Evolutionary conservation across 495 filamentous ascomycete genomes (phyloP).

Genomic region (Chaetomidium leptoderma): DNA sequence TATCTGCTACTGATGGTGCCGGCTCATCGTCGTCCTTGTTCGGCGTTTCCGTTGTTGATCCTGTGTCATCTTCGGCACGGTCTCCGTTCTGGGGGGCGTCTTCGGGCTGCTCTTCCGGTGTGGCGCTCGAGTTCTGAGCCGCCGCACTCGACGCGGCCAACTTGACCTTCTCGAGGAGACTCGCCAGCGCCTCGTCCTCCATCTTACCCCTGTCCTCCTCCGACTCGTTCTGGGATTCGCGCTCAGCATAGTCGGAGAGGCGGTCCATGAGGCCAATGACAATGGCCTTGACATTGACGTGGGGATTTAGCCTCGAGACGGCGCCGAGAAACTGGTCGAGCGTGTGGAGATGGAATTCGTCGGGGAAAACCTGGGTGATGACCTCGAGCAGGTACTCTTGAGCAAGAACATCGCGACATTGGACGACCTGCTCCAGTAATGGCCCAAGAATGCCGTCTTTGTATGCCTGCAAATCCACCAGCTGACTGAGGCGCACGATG

Average conservation of each 20-base stretch:
- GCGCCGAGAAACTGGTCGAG: constrained; percentile 90
- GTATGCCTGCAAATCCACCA: constrained; percentile 91
- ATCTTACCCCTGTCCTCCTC: constrained; percentile 65
- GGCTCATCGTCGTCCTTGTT: constrained; percentile 36
- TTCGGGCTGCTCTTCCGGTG: constrained; percentile 17
- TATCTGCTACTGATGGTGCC: constrained; percentile 40
- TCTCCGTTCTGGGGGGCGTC: constrained; percentile 18
- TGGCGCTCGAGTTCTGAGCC: constrained; percentile 21
- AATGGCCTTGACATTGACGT: constrained; percentile 96
- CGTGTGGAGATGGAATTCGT: constrained; percentile 96
- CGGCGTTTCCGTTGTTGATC: constrained; percentile 21
- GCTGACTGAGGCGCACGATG: constrained; percentile 86
- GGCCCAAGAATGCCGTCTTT: constrained; percentile 86
- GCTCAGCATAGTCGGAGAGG: constrained; percentile 83
- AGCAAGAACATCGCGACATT: constrained; percentile 92
- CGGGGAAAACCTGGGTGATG: constrained; percentile 97
- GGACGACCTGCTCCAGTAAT: constrained; percentile 91
- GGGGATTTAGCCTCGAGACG: constrained; percentile 84
- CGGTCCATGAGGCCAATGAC: constrained; percentile 98
- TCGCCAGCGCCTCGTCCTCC: constrained; percentile 78
- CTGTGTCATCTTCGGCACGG: constrained; percentile 19
- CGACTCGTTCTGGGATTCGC: constrained; percentile 72
- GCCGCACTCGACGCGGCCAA: constrained; percentile 56
- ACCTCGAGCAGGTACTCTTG: constrained; percentile 98
- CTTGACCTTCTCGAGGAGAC: constrained; percentile 70